These are phyloP conservation scores for Penicillium sp. DNA, from an alignment of 2,329 filamentous ascomycete species.

Conservation along the genomic window DNA sequence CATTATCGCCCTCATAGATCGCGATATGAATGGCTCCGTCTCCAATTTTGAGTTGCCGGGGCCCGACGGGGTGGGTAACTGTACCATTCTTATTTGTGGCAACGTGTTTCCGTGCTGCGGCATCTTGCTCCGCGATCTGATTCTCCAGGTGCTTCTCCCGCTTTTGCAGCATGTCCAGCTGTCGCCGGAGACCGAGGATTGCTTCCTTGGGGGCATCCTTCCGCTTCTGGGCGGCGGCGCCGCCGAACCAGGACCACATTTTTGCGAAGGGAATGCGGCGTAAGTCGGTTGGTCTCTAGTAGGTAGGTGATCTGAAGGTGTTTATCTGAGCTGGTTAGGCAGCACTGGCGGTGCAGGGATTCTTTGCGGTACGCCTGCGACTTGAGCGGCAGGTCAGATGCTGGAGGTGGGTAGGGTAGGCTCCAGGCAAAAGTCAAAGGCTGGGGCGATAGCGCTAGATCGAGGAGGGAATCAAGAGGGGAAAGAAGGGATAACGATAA, in stretches of 20 bases:
- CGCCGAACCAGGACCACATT: conserved; percentile 91
- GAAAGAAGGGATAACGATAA: not conserved
- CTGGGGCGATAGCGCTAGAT: not conserved
- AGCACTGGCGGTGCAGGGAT: conserved; percentile 15
- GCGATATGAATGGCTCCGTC: not conserved
- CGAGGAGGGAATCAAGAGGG: not conserved
- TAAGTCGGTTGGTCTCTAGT: not conserved
- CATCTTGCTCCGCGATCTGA: conserved; percentile 92
- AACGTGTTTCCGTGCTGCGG: conserved; percentile 84
- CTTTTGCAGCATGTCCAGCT: conserved; percentile 98
- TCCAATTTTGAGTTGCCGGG: not conserved
- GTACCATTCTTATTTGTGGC: conserved; percentile 87
- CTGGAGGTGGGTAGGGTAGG: conserved; percentile 18
- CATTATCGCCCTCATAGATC: not conserved
- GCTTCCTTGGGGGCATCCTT: conserved; percentile 97
- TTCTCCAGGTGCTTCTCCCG: conserved; percentile 86
- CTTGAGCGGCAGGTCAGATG: conserved; percentile 25
- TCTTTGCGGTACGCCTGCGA: conserved; percentile 15
- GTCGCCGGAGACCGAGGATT: conserved; percentile 81
- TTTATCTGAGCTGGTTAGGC: conserved; percentile 12
- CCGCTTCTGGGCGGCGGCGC: conserved; percentile 76
- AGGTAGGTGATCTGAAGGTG: not conserved
- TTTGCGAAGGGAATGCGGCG: conserved; percentile 22
- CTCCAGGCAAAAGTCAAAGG: conserved; percentile 15
- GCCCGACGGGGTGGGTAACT: conserved; percentile 35